Conservation (phyloP, 2,329 filamentous ascomycete species). For the Cryoendolithus antarcticus region DNA sequence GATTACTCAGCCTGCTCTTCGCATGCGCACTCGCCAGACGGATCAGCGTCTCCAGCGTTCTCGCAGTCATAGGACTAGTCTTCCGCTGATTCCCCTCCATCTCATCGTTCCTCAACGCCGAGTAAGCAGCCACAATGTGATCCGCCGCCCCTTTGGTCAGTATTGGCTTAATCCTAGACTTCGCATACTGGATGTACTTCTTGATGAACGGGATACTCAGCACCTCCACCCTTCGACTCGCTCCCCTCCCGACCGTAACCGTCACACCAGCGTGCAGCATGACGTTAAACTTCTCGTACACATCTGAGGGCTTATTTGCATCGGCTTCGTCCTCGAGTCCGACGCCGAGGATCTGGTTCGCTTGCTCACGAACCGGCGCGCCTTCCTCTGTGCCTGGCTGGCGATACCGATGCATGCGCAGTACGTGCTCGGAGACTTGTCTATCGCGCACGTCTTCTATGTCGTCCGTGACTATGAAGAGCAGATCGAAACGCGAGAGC, state of each 20-base stretch:
- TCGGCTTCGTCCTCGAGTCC: slow-evolving; percentile 66
- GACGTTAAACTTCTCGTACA: slow-evolving; percentile 91
- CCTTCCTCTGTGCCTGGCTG: slow-evolving; percentile 89
- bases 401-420: slow-evolving; percentile 94
- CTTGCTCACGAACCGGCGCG: slow-evolving; percentile 81
- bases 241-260: slow-evolving; percentile 58
- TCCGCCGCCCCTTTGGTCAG: slow-evolving; percentile 85
- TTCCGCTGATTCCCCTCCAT: slow-evolving; percentile 87
- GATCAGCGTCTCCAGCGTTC: slow-evolving; percentile 96
- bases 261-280: slow-evolving; percentile 92
- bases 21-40: slow-evolving; percentile 93
- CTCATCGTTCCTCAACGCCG: slow-evolving; percentile 87
- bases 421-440: slow-evolving; percentile 86
- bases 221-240: slow-evolving; percentile 69
- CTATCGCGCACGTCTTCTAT: slow-evolving; percentile 90
- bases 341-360: slow-evolving; percentile 72
- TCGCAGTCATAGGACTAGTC: slow-evolving; percentile 89
- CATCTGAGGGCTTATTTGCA: slow-evolving; percentile 66
- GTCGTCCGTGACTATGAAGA: slow-evolving; percentile 96
- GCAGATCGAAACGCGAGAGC: slow-evolving; percentile 92
- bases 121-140: slow-evolving; percentile 83
- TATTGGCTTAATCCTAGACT: slow-evolving; percentile 77
- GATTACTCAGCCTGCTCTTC: slow-evolving; percentile 75
- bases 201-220: slow-evolving; percentile 97
- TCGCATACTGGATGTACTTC: slow-evolving; percentile 98